Conservation (phyloP, 2,329 filamentous ascomycete genomes). For the Dactylellina drechsleri region DNA sequence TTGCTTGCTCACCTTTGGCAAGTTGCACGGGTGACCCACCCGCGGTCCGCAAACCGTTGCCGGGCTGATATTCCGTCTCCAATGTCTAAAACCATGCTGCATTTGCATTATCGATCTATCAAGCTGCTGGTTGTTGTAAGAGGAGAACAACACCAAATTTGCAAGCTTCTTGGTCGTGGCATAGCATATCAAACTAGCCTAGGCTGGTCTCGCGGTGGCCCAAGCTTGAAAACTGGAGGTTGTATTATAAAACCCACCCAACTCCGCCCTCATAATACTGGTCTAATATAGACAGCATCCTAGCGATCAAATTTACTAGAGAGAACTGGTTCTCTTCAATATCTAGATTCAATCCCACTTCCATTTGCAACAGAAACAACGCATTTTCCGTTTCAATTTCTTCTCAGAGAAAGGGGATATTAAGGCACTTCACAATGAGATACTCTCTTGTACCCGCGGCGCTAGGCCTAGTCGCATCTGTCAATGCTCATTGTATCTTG, state of each 20-base stretch:
- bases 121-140: too few species aligned
- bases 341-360: constrained; percentile 29
- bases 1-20: constrained; percentile 26
- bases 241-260: constrained; percentile 43
- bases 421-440: constrained; percentile 30
- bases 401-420: background rate
- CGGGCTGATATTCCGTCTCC: constrained; percentile 51
- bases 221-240: background rate
- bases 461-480: constrained; percentile 48
- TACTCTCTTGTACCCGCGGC: constrained; percentile 33
- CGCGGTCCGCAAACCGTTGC: constrained; percentile 53
- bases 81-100: constrained; percentile 7
- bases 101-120: background rate
- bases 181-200: background rate
- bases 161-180: constrained; percentile 13
- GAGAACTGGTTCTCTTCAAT: constrained; percentile 30
- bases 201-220: background rate
- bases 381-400: constrained; percentile 9
- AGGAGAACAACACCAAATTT: too few species aligned
- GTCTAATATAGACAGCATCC: constrained; percentile 21
- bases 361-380: constrained; percentile 49
- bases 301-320: constrained; percentile 38
- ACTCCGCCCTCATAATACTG: constrained; percentile 5
- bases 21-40: constrained; percentile 23
- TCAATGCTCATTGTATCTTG: constrained; percentile 46